These are phyloP conservation scores for Ustilago nuda DNA, from an alignment of 1,284 basidiomycete genomes.

Conservation along the genomic window DNA sequence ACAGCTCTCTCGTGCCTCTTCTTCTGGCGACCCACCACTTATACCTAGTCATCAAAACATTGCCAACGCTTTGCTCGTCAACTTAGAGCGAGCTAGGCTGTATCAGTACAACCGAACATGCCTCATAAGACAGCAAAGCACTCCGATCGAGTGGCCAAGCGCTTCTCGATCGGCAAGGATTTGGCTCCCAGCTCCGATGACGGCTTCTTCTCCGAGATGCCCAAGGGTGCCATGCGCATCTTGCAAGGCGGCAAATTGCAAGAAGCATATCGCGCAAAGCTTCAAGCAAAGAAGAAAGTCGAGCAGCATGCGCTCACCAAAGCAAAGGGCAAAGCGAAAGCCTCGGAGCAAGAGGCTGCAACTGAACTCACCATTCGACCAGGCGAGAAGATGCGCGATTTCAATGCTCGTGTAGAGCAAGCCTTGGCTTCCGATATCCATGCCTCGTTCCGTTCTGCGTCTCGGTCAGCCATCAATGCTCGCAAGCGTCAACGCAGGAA, in stretches of 20 bases:
- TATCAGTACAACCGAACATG: conserved; percentile 30
- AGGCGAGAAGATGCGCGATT: conserved; percentile 62
- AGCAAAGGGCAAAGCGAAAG: conserved; percentile 43
- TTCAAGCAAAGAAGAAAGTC: conserved; percentile 35
- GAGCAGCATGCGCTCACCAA: conserved; percentile 27
- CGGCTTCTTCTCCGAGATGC: conserved; percentile 52
- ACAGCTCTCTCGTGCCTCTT: neutral
- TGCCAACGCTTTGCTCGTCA: neutral
- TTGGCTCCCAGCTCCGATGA: conserved; percentile 45
- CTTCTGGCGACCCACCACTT: conserved; percentile 18
- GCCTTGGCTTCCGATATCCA: conserved; percentile 56
- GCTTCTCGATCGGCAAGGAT: conserved; percentile 47
- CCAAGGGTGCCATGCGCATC: conserved; percentile 60
- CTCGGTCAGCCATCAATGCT: conserved; percentile 51
- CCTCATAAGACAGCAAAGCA: conserved; percentile 63
- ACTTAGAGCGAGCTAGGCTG: neutral
- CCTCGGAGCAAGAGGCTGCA: conserved; percentile 6
- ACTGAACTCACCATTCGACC: conserved; percentile 56
- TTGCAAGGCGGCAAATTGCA: conserved; percentile 56
- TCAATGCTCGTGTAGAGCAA: conserved; percentile 62
- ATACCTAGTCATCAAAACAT: neutral
- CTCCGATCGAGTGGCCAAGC: conserved; percentile 53
- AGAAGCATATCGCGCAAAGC: conserved; percentile 44
- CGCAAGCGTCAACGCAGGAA: conserved; percentile 55
- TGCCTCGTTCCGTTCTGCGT: conserved; percentile 47